These are phyloP conservation scores for Amoebophrya sp. DNA, from an alignment of 169 alveolate genomes.

Conservation along the genomic window DNA sequence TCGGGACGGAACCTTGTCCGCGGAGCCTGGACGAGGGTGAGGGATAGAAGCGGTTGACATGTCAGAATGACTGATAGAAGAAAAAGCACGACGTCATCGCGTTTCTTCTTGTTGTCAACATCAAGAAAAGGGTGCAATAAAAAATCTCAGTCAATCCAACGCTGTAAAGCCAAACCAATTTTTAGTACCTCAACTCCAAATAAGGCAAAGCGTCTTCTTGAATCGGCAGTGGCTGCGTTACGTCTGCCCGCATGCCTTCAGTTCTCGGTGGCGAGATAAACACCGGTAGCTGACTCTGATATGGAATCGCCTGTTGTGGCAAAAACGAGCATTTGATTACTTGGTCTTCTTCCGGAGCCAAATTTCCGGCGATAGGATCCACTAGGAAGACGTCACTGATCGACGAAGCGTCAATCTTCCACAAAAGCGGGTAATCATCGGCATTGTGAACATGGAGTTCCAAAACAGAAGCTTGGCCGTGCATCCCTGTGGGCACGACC, in stretches of 20 bases:
- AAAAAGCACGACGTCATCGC: too few relatives aligned
- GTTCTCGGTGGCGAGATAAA: slow-evolving; percentile 58
- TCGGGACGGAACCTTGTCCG: slow-evolving; percentile 83
- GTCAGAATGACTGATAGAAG: too few relatives aligned
- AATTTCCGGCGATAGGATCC: slow-evolving; percentile 64
- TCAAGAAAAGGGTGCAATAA: too few relatives aligned
- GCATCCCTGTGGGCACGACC: slow-evolving; percentile 66
- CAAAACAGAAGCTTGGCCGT: slow-evolving; percentile 55
- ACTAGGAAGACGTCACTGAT: slow-evolving; percentile 61
- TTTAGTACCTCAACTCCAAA: too few relatives aligned
- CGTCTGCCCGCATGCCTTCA: slow-evolving; percentile 38
- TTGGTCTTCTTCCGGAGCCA: slow-evolving; percentile 63
- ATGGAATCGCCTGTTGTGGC: slow-evolving; percentile 70
- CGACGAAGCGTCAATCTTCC: slow-evolving; percentile 60
- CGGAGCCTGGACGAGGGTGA: slow-evolving; percentile 63
- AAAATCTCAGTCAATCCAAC: too few relatives aligned
- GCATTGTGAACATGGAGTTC: slow-evolving; percentile 67
- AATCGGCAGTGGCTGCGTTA: slow-evolving; percentile 13
- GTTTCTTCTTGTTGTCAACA: too few relatives aligned
- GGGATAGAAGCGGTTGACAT: slow-evolving; percentile 60
- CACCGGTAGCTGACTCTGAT: slow-evolving; percentile 62
- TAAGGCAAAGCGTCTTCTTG: not conserved
- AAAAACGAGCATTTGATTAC: slow-evolving; percentile 66
- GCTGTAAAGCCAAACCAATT: too few relatives aligned
- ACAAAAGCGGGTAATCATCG: slow-evolving; percentile 56